Conservation (phyloP, 2,329 filamentous ascomycete genomes). For the Trichoderma atrobrunneum region DNA sequence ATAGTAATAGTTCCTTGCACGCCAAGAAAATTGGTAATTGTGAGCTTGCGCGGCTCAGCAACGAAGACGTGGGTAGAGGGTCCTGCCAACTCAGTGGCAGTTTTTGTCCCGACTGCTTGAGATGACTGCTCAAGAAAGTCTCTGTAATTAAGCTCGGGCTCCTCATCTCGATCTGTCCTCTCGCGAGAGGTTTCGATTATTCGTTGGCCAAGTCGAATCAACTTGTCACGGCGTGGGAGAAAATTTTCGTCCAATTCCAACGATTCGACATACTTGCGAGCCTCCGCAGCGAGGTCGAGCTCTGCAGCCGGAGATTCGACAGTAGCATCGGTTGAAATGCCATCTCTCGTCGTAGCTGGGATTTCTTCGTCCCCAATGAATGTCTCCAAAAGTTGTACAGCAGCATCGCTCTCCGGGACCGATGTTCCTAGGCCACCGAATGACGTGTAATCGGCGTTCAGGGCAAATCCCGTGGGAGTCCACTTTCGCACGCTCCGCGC, state of each 20-base stretch:
- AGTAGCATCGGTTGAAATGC: neutral
- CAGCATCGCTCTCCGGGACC: conserved; percentile 21
- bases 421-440: conserved; percentile 20
- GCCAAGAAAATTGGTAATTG: conserved; percentile 26
- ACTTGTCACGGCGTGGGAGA: conserved; percentile 17
- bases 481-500: conserved; percentile 21
- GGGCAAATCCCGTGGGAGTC: conserved; percentile 4
- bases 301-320: neutral
- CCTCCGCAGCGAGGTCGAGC: conserved; percentile 19
- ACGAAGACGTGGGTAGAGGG: conserved; percentile 21
- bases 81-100: conserved; percentile 1
- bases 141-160: conserved; percentile 8
- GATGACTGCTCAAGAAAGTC: conserved; percentile 21
- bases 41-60: conserved; percentile 23
- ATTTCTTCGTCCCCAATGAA: neutral
- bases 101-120: conserved; percentile 11
- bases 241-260: conserved; percentile 19
- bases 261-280: conserved; percentile 20
- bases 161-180: conserved; percentile 1
- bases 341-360: neutral
- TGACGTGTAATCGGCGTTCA: neutral
- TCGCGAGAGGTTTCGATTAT: conserved; percentile 22
- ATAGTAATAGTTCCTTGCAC: conserved; percentile 21
- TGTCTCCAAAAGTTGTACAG: conserved; percentile 15
- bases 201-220: conserved; percentile 23